Evolutionary conservation across 2,329 filamentous ascomycete species (phyloP), one percentile per base, ranked within the genome.

Genomic region (Blastomyces gilchristii): DNA sequence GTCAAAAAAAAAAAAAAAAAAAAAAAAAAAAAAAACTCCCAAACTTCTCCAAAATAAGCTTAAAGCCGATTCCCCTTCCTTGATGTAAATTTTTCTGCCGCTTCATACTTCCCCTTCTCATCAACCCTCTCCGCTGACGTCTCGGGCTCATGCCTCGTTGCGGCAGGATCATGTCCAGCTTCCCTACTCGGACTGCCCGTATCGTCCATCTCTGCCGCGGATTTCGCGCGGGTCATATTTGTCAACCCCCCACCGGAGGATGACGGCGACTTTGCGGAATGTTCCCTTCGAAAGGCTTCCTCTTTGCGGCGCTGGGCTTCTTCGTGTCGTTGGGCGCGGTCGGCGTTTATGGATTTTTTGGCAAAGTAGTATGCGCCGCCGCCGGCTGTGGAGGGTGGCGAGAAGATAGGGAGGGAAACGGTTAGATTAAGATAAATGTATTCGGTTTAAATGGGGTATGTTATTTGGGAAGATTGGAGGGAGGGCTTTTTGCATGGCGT

Each of bases 351-450:
- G 75, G 87, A 87, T 73, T 85, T 84, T 82, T 99, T 99, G 67
- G 94, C 94, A 75, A 97, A 96, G 80, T 90, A 91, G 82, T 97
- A 99, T 71, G 93, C 91, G 67, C 88, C 90, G 68, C 86, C 94
- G 72, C 93, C 94, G 68, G 92, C 91, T 91, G 72, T 57, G 39
- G 39, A 12, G 12, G n/a, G 57, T n/a, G 28, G 28, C 11, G 7
- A 14, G 3, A 52, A 28, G 22, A 56, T 11, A 52, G 34, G 43
- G 28, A 18, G 43, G 37, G 3, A 25, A 25, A 31, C 11, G 6
- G 60, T 37, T 39, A 59, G 63, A 39, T 60, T 28, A 18, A 2
- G 14, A 2, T 6, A 31, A 28, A 28, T 16, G 47, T 11, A 22
- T 52, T 61, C 7, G 22, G 45, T 39, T 12, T 37, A 37, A 39